phyloP scores from a whole-genome alignment of 148 eudicot genomes.

The Rhododendron vialii region DNA sequence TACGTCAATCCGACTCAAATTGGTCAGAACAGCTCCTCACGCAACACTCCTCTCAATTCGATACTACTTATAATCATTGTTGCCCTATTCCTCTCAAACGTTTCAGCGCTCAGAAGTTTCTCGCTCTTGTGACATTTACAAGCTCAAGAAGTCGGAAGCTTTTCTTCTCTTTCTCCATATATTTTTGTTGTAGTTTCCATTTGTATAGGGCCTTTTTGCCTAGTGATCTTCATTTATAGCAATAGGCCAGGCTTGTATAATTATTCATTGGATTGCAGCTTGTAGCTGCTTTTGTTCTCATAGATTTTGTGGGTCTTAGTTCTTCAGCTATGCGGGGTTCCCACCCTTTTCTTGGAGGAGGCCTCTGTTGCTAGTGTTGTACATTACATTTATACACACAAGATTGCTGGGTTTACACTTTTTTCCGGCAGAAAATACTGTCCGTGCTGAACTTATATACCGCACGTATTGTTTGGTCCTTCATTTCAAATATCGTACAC shows the following conservation, averaged over 20 bases:
- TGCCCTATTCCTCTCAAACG: slow-evolving; percentile 16
- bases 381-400: not conserved
- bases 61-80: slow-evolving; percentile 10
- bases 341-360: not conserved
- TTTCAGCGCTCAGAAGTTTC: slow-evolving; percentile 12
- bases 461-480: not conserved
- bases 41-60: slow-evolving; percentile 13
- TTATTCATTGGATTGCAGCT: slow-evolving; percentile 4
- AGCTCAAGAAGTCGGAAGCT: not conserved
- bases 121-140: slow-evolving; percentile 17
- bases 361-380: not conserved
- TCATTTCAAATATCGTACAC: not conserved
- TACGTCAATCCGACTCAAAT: slow-evolving; percentile 66
- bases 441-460: not conserved
- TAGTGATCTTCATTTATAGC: not conserved
- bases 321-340: not conserved
- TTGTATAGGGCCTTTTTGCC: slow-evolving; percentile 10
- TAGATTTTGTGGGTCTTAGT: not conserved
- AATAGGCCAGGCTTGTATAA: slow-evolving; percentile 11
- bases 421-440: not conserved
- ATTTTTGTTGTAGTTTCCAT: not conserved
- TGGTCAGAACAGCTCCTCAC: slow-evolving; percentile 35
- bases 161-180: not conserved
- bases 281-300: not conserved
- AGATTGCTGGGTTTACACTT: not conserved